Evolutionary conservation across 2,329 filamentous ascomycete species (phyloP), one percentile per base, ranked within the genome.

Genomic region (Tolypocladium nubicola): DNA sequence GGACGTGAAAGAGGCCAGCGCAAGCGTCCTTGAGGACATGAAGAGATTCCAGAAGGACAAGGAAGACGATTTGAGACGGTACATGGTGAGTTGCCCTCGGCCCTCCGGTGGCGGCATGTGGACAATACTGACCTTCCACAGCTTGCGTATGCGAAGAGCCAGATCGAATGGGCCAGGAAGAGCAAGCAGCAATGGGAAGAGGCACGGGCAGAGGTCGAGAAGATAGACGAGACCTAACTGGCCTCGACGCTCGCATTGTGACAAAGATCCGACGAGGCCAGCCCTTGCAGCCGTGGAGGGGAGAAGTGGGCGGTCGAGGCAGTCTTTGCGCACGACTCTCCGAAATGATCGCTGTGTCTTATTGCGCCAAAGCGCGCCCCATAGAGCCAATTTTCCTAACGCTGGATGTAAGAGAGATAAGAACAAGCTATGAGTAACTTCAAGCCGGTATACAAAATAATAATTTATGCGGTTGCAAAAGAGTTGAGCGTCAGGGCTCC

Each of bases 41-140:
- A 90, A 91, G 75, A 80, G 94, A 60, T 99, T 99, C 73, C 95
- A 99, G 73, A 79, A 79, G 59, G 92, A 97, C 73, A 99, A 99
- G 73, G 95, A 99, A 74, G 90, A 93, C 54, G 94, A 99, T 70
- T 72, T 99, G 66, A 87, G 86, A 68, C 84, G 89, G 61, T 97
- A 97, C 71, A 99, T 99, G 94, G 94, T 97, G 76, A 75, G 88
- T 74, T 9, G 4, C 11, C 8, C 14, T 19, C 9, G 13, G 26
- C 5, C 6, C 19, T 23, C 11, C 11, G 40, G 26, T 40, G 7
- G 10, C n/a, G 7, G 11, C 8, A 3, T n/a, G 33, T 13, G 52
- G 13, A 14, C 53, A 16, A 37, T 59, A 55, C 67, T 70, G 62
- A 69, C 62, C 13, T 26, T 53, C 19, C 50, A 35, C 65, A 96